These are phyloP conservation scores for Diaporthe longicolla DNA, from an alignment of 2,329 filamentous ascomycete genomes.

Conservation along the genomic window DNA sequence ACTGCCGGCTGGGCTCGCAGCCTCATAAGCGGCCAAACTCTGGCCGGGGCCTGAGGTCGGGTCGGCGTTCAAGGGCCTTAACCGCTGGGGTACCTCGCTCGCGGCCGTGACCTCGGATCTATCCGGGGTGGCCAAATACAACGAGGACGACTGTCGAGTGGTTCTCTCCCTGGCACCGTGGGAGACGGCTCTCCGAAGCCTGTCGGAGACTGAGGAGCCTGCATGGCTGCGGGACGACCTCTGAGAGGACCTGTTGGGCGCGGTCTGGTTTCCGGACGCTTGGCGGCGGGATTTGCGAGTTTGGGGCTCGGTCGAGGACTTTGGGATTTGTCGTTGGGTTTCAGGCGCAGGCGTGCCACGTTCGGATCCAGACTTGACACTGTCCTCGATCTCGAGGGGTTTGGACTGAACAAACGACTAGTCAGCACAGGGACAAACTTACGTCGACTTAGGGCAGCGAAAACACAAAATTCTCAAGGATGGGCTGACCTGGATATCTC, in stretches of 20 bases:
- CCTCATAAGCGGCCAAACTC: slow-evolving; percentile 59
- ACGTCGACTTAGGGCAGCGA: not conserved
- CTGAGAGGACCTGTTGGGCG: slow-evolving; percentile 51
- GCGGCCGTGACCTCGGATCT: slow-evolving; percentile 60
- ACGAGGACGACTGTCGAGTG: slow-evolving; percentile 48
- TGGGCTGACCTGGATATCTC: slow-evolving; percentile 36
- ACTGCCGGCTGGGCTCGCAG: slow-evolving; percentile 66
- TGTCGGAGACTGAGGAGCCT: slow-evolving; percentile 54
- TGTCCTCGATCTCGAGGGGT: slow-evolving; percentile 41
- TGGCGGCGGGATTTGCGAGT: slow-evolving; percentile 53
- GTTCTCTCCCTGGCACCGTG: slow-evolving; percentile 50
- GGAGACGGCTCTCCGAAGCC: slow-evolving; percentile 56
- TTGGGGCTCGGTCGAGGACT: slow-evolving; percentile 47
- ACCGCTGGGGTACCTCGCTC: slow-evolving; percentile 55
- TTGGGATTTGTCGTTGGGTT: slow-evolving; percentile 46
- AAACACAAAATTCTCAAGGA: not conserved
- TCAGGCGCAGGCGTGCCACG: slow-evolving; percentile 52
- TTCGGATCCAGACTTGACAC: slow-evolving; percentile 50
- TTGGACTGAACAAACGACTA: slow-evolving; percentile 24
- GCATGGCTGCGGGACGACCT: slow-evolving; percentile 49
- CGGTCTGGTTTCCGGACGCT: slow-evolving; percentile 52
- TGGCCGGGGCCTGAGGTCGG: slow-evolving; percentile 61
- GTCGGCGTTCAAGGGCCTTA: slow-evolving; percentile 59
- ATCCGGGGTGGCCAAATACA: slow-evolving; percentile 70
- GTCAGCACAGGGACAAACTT: slow-evolving; percentile 13